Conservation (phyloP, 371 early-diverging fungal genomes). For the Mortierella sp. region DNA sequence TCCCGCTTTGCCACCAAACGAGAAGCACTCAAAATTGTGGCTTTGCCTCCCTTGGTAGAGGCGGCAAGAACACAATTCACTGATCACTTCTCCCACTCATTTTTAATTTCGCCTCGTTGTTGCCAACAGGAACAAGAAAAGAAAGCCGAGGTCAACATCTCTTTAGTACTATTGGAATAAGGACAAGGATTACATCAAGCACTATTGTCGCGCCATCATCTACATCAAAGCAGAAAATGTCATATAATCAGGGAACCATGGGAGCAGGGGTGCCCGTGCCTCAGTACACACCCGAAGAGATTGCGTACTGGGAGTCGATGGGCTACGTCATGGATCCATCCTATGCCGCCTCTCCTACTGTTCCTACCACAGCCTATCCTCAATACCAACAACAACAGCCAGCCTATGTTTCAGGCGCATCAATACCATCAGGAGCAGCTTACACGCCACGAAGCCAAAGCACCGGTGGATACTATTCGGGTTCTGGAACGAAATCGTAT, state of each 20-base stretch:
- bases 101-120: no score
- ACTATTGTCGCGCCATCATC: no score
- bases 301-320: conserved; percentile 52
- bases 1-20: no score
- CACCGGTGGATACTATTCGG: conserved; percentile 6
- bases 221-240: conserved; percentile 21
- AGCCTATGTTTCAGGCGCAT: neutral
- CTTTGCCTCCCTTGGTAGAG: no score
- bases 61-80: no score
- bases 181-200: no score
- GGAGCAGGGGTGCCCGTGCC: conserved; percentile 16
- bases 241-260: conserved; percentile 15
- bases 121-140: no score
- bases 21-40: no score
- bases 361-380: conserved; percentile 8
- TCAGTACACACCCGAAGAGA: conserved; percentile 41
- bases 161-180: no score
- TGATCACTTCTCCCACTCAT: no score
- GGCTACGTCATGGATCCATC: conserved; percentile 49
- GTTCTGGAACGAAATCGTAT: neutral
- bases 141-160: no score
- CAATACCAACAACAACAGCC: conserved; percentile 22
- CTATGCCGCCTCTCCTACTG: conserved; percentile 3
- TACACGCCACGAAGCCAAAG: conserved; percentile 5
- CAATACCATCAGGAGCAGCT: conserved; percentile 11